Percentiles rank a stretch among this genome's conserved stretches.
Evolutionary conservation across 495 filamentous ascomycete species (phyloP).

Genomic region (Aspergillus egyptiacus): DNA sequence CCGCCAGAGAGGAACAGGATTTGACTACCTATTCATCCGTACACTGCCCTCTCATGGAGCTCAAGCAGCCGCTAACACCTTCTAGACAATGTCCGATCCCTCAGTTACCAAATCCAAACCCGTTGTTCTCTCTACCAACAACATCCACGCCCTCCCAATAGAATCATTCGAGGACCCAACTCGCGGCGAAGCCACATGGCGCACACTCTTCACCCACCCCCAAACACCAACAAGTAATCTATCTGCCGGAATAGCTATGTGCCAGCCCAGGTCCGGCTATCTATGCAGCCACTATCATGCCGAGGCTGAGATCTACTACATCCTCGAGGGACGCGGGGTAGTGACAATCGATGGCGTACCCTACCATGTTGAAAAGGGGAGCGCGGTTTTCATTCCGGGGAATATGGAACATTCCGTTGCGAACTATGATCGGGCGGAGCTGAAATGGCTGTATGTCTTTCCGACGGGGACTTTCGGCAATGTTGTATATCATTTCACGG

Average conservation of each 20-base stretch:
- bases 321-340: slow-evolving; percentile 26
- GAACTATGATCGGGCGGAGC: slow-evolving; percentile 18
- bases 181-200: slow-evolving; percentile 27
- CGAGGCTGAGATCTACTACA: slow-evolving; percentile 37
- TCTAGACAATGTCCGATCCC: no score
- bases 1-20: no score
- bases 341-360: slow-evolving; percentile 26
- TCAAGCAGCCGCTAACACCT: no score
- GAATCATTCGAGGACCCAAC: slow-evolving; percentile 20
- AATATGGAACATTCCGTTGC: slow-evolving; percentile 33
- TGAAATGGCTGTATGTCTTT: slow-evolving; percentile 39
- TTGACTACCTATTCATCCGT: no score
- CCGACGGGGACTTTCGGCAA: slow-evolving; percentile 26
- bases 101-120: no score
- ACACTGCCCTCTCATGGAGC: no score
- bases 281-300: slow-evolving; percentile 29
- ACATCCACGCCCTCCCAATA: not conserved
- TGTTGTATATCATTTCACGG: slow-evolving; percentile 29
- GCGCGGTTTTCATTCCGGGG: slow-evolving; percentile 30
- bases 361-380: slow-evolving; percentile 18
- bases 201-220: slow-evolving; percentile 29
- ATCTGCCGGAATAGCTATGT: slow-evolving; percentile 29
- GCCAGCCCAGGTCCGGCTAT: slow-evolving; percentile 20
- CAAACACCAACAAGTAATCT: slow-evolving; percentile 25
- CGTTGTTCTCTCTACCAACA: no score